phyloP scores from a whole-genome alignment of 352 stramenopile genomes.

The Phytophthora foliorum region DNA sequence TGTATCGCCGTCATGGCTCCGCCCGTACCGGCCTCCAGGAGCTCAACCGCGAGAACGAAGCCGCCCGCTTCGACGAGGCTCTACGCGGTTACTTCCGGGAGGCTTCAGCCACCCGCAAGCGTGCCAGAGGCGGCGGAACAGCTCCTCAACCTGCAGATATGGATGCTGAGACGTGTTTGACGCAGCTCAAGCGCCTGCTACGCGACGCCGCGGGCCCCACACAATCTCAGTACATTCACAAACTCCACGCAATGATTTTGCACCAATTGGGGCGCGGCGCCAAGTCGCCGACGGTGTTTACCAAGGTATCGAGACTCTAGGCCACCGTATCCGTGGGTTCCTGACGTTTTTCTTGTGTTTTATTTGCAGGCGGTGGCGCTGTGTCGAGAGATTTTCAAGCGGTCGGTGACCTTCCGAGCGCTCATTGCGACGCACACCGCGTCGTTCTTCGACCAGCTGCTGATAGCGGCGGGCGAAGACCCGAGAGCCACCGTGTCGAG shows the following conservation, averaged over 20 bases:
- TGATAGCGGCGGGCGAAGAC: constrained; percentile 55
- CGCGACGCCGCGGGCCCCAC: constrained; percentile 31
- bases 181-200: constrained; percentile 44
- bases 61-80: constrained; percentile 31
- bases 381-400: constrained; percentile 66
- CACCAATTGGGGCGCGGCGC: constrained; percentile 35
- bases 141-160: background rate
- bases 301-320: constrained; percentile 17
- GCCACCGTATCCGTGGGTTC: background rate
- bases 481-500: constrained; percentile 39
- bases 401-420: constrained; percentile 60
- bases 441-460: constrained; percentile 58
- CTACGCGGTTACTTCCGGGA: constrained; percentile 41
- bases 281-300: constrained; percentile 24
- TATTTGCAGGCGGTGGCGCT: constrained; percentile 44
- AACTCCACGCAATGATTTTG: constrained; percentile 29
- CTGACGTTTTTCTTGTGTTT: background rate
- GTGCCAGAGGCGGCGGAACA: background rate
- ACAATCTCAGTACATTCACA: constrained; percentile 41
- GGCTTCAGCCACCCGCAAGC: constrained; percentile 8
- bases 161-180: constrained; percentile 26
- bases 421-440: constrained; percentile 51
- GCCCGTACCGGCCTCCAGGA: constrained; percentile 3
- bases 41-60: constrained; percentile 38
- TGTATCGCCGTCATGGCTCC: background rate